Conservation (phyloP, 2,329 filamentous ascomycete species). For the Venturia effusa region DNA sequence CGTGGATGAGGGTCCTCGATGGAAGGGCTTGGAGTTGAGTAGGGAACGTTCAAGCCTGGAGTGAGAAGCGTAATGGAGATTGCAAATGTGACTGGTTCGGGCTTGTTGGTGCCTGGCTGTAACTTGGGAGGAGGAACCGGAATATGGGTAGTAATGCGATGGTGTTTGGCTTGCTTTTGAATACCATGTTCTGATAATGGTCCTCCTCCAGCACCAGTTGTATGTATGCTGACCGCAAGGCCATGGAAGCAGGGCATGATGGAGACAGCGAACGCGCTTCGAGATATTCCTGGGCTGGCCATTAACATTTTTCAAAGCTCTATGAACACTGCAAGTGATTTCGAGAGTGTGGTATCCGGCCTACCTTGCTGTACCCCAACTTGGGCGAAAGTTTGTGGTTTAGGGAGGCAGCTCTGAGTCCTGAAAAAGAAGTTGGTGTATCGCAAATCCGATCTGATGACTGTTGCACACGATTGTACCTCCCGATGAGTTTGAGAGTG, state of each 20-base stretch:
- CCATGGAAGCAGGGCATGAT: slow-evolving; percentile 95
- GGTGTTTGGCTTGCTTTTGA: slow-evolving; percentile 82
- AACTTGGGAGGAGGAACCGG: slow-evolving; percentile 84
- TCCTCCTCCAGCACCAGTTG: slow-evolving; percentile 56
- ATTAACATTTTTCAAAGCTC: background rate
- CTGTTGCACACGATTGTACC: background rate
- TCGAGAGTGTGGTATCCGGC: background rate
- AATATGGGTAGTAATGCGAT: slow-evolving; percentile 94
- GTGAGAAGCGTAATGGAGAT: slow-evolving; percentile 96
- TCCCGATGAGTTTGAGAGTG: background rate
- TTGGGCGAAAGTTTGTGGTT: background rate
- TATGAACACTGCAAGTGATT: background rate
- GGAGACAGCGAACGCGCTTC: background rate
- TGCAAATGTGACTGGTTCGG: slow-evolving; percentile 90
- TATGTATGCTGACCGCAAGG: slow-evolving; percentile 95
- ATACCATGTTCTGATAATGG: slow-evolving; percentile 89
- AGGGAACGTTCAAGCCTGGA: slow-evolving; percentile 77
- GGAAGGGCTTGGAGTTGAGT: slow-evolving; percentile 77
- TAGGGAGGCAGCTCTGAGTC: background rate
- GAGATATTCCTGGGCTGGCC: background rate
- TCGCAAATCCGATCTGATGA: background rate
- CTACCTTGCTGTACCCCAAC: background rate
- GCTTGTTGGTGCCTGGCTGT: slow-evolving; percentile 49
- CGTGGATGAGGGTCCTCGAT: slow-evolving; percentile 67
- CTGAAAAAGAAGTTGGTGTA: background rate